Conservation (phyloP, 2,329 filamentous ascomycete species). For the Chrysoporthe deuterocubensis region DNA sequence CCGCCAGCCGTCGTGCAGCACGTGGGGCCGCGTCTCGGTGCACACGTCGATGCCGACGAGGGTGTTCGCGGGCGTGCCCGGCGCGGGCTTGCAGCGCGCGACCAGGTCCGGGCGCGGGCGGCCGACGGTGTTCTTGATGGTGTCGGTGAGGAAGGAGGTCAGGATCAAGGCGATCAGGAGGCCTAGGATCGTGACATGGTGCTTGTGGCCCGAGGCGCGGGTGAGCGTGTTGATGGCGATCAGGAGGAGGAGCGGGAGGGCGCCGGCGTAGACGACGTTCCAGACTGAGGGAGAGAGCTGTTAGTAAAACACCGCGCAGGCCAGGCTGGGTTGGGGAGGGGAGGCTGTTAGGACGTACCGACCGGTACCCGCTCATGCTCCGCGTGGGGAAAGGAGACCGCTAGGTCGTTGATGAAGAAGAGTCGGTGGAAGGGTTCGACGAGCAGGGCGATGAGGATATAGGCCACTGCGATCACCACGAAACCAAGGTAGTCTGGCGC, state of each 20-base stretch:
- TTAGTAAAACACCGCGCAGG: not conserved
- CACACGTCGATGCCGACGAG: slow-evolving; percentile 72
- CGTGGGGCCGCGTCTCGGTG: slow-evolving; percentile 70
- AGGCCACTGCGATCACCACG: slow-evolving; percentile 67
- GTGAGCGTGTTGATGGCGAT: slow-evolving; percentile 66
- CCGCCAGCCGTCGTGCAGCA: slow-evolving; percentile 81
- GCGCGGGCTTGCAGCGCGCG: slow-evolving; percentile 77
- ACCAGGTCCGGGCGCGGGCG: slow-evolving; percentile 67
- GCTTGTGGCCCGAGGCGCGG: slow-evolving; percentile 71
- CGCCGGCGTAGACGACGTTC: slow-evolving; percentile 79
- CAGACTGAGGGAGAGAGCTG: slow-evolving; percentile 49
- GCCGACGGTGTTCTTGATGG: slow-evolving; percentile 87
- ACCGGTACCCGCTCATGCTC: slow-evolving; percentile 82
- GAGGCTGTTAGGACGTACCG: slow-evolving; percentile 51
- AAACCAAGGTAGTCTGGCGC: slow-evolving; percentile 88
- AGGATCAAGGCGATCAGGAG: slow-evolving; percentile 78
- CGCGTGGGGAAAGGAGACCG: slow-evolving; percentile 86
- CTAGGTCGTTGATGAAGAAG: slow-evolving; percentile 85
- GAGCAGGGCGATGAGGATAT: slow-evolving; percentile 67
- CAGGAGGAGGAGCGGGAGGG: slow-evolving; percentile 70
- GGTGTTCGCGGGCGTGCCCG: slow-evolving; percentile 50
- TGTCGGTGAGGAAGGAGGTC: slow-evolving; percentile 82
- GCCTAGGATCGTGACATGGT: slow-evolving; percentile 83
- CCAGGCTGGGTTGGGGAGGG: not conserved
- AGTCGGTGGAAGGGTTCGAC: slow-evolving; percentile 90